Conservation (phyloP, 768 basidiomycete species). For the Gloeopeniophorella convolvens region DNA sequence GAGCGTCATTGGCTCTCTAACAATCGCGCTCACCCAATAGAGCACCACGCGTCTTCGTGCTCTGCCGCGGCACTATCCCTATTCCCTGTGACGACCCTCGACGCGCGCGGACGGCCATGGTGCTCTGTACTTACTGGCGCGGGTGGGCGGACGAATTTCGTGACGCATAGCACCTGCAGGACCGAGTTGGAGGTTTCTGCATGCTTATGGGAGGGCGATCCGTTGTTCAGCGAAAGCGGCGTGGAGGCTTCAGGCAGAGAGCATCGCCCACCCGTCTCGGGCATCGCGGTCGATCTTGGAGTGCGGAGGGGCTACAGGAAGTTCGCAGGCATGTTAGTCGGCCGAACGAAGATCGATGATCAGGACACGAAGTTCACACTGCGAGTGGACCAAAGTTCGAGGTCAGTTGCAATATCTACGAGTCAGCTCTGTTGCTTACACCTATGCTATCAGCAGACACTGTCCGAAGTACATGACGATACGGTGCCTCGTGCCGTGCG, state of each 20-base stretch:
- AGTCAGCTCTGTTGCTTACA: no score
- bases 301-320: slow-evolving; percentile 53
- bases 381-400: slow-evolving; percentile 49
- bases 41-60: slow-evolving; percentile 5
- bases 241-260: slow-evolving; percentile 22
- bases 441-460: slow-evolving; percentile 36
- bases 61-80: slow-evolving; percentile 27
- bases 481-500: slow-evolving; percentile 42
- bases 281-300: slow-evolving; percentile 52
- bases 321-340: slow-evolving; percentile 44
- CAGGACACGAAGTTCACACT: slow-evolving; percentile 33
- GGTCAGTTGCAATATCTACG: no score
- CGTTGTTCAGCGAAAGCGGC: slow-evolving; percentile 22
- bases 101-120: slow-evolving; percentile 49
- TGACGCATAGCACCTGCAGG: slow-evolving; percentile 30
- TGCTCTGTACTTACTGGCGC: slow-evolving; percentile 44
- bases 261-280: slow-evolving; percentile 37
- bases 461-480: slow-evolving; percentile 66
- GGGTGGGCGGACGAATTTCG: slow-evolving; percentile 42
- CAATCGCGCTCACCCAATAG: no score
- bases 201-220: slow-evolving; percentile 49
- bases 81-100: slow-evolving; percentile 50
- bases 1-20: no score
- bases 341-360: slow-evolving; percentile 26
- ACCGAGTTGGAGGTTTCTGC: slow-evolving; percentile 36